Percentiles rank a stretch among this genome's conserved stretches.
Evolutionary conservation across 2,329 filamentous ascomycete species (phyloP).

Genomic region (Epichloe elymi): DNA sequence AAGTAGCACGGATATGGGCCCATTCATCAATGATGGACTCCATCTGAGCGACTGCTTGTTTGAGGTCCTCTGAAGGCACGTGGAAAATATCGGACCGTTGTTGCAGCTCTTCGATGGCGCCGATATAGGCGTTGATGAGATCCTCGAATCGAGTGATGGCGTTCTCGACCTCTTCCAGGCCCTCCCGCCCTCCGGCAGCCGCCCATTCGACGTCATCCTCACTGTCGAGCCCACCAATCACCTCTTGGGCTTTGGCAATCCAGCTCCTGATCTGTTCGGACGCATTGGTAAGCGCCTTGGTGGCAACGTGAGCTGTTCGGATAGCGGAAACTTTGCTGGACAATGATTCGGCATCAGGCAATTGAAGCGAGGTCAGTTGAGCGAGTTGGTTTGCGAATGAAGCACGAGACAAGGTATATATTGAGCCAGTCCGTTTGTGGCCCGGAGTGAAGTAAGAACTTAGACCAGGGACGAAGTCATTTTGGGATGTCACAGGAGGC

Average conservation of each 20-base stretch:
- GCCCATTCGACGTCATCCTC: slow-evolving; percentile 99
- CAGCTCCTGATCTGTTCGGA: slow-evolving; percentile 88
- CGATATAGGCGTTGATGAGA: slow-evolving; percentile 82
- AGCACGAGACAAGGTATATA: slow-evolving; percentile 83
- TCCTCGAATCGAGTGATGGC: slow-evolving; percentile 77
- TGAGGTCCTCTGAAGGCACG: slow-evolving; percentile 59
- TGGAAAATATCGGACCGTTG: slow-evolving; percentile 58
- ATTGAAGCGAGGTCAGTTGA: slow-evolving; percentile 77
- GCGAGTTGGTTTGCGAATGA: slow-evolving; percentile 90
- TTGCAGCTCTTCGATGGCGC: slow-evolving; percentile 87
- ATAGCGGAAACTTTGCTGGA: slow-evolving; percentile 76
- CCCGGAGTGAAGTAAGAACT: slow-evolving; percentile 55
- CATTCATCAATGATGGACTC: slow-evolving; percentile 75
- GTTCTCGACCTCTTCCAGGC: slow-evolving; percentile 57
- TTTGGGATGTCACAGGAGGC: slow-evolving; percentile 17
- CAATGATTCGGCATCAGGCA: slow-evolving; percentile 74
- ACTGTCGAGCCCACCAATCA: slow-evolving; percentile 77
- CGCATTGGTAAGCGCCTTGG: slow-evolving; percentile 70
- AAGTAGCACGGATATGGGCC: slow-evolving; percentile 63
- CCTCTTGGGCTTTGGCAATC: slow-evolving; percentile 85
- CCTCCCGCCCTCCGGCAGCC: slow-evolving; percentile 71
- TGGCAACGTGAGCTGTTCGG: slow-evolving; percentile 70
- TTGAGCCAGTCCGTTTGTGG: slow-evolving; percentile 62
- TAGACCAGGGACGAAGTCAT: slow-evolving; percentile 36
- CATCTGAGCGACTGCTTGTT: slow-evolving; percentile 73